These are phyloP conservation scores for Grosmannia huntii DNA, from an alignment of 2,329 filamentous ascomycete species.

Conservation along the genomic window DNA sequence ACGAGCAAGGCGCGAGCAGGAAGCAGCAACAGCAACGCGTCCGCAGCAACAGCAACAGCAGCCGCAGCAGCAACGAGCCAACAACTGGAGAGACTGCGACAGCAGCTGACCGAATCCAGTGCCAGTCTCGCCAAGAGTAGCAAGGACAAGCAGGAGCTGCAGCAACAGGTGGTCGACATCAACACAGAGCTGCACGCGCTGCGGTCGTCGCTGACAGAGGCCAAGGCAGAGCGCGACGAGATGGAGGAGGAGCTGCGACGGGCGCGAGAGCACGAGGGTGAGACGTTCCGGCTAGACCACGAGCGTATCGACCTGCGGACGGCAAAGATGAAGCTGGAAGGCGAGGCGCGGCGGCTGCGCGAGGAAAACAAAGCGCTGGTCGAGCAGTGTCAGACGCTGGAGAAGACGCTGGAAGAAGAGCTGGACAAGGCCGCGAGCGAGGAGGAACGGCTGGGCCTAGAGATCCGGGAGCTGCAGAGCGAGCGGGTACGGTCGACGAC, in stretches of 20 bases:
- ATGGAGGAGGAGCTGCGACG: constrained; percentile 47
- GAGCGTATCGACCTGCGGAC: constrained; percentile 58
- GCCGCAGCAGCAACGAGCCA: not conserved
- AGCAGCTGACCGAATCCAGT: constrained; percentile 42
- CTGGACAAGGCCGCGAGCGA: constrained; percentile 53
- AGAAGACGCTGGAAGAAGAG: constrained; percentile 52
- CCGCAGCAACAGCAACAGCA: constrained; percentile 6
- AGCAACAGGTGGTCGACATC: constrained; percentile 47
- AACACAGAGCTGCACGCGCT: constrained; percentile 48
- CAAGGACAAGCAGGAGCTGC: constrained; percentile 49
- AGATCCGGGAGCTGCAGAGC: constrained; percentile 39
- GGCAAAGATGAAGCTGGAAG: constrained; percentile 54
- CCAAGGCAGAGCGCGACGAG: constrained; percentile 54
- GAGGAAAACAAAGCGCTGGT: constrained; percentile 48
- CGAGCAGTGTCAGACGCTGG: constrained; percentile 44
- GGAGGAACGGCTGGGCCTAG: constrained; percentile 46
- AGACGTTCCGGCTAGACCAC: constrained; percentile 49
- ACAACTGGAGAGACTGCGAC: constrained; percentile 18
- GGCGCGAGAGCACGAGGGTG: constrained; percentile 40
- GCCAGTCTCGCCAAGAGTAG: constrained; percentile 41
- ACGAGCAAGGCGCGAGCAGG: constrained; percentile 38
- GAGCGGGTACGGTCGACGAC: constrained; percentile 28
- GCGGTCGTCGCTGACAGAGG: constrained; percentile 41
- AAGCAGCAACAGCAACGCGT: constrained; percentile 26
- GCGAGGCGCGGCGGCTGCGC: constrained; percentile 49